Base-by-base conservation (phyloP, 2,329 filamentous ascomycete genomes). In the Penicillium sclerotiorum region DNA sequence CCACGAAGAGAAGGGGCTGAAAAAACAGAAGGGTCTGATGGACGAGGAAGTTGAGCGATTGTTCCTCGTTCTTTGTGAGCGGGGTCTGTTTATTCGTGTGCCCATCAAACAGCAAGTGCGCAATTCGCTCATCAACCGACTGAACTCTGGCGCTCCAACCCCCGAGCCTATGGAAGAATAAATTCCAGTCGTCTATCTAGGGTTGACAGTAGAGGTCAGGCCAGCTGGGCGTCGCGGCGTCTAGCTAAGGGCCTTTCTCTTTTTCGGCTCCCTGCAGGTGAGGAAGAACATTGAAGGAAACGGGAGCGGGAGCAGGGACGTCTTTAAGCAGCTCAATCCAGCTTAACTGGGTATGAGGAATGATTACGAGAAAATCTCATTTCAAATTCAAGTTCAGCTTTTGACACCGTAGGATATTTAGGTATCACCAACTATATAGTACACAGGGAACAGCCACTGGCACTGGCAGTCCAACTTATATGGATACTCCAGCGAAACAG, bases 21-120 rank as follows among this genome's bases (percentile, higher is more conserved):
- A 2, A 8, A 27, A 8, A 15, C 25, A 1, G 21, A 46, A 61
- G 8, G 57, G 64, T 44, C 66, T 84, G 61, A 60, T 50, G 1
- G 70, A 72, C 15, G 72, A 71, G 22, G 81, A 86, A 47, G 57
- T 83, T 52, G 75, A 71, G 45, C 75, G 74, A 43, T 64, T 85
- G 13, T 82, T 80, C 63, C 74, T 78, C 54, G 75, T 84, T 6
- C 72, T 86, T 62, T 71, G 74, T 12, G 84, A 87, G 68, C 85
- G 85, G 67, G 84, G 84, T 59, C 53, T 86, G 53, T 74, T 85
- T 52, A 65, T 86, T 20, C 80, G 82, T 67, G 69, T 81, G 45
- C 76, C 84, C 59, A 63, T 84, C 13, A 27, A 33, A 11, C 22
- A 33, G 4, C 13, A 38, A 13, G 8, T 47, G n/a, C n/a, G n/a